These are phyloP conservation scores for Elsinoe arachidis DNA, from an alignment of 2,329 filamentous ascomycete species.

Conservation along the genomic window DNA sequence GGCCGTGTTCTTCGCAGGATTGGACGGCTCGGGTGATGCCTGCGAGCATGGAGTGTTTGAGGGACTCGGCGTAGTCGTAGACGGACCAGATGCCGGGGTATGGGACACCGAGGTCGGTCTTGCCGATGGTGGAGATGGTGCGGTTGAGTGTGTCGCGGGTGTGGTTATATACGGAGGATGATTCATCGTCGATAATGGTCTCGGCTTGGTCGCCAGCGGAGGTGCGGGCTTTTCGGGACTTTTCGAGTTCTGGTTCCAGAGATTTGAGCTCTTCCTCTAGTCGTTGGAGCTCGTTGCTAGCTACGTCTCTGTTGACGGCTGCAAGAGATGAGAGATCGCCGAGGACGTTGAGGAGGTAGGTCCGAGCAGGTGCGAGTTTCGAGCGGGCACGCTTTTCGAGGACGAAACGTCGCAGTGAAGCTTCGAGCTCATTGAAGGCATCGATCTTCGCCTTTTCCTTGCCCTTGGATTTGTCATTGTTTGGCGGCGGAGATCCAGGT, in stretches of 20 bases:
- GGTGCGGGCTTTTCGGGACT: conserved; percentile 68
- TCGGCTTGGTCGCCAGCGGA: conserved; percentile 78
- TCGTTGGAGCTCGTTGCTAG: conserved; percentile 72
- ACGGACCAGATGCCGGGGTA: conserved; percentile 80
- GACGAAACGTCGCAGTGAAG: conserved; percentile 83
- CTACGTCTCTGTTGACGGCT: conserved; percentile 77
- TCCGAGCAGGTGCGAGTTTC: conserved; percentile 90
- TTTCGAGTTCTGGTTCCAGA: conserved; percentile 76
- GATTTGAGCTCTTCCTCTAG: conserved; percentile 72
- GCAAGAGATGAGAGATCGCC: conserved; percentile 79
- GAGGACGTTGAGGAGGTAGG: conserved; percentile 87
- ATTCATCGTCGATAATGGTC: conserved; percentile 72
- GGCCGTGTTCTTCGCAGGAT: conserved; percentile 77
- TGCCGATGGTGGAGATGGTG: conserved; percentile 70
- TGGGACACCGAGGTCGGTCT: conserved; percentile 67
- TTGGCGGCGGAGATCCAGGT: conserved; percentile 30
- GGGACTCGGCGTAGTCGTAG: conserved; percentile 86
- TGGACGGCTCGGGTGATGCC: conserved; percentile 73
- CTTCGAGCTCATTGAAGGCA: conserved; percentile 84
- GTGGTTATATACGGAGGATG: conserved; percentile 75
- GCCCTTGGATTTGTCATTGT: conserved; percentile 67
- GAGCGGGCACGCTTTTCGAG: conserved; percentile 91
- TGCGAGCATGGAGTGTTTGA: conserved; percentile 85
- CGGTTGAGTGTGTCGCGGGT: conserved; percentile 65
- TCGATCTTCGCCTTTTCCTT: conserved; percentile 67